phyloP scores from a whole-genome alignment of 331 rosid genomes.

The Erythrophleum ivorense region DNA sequence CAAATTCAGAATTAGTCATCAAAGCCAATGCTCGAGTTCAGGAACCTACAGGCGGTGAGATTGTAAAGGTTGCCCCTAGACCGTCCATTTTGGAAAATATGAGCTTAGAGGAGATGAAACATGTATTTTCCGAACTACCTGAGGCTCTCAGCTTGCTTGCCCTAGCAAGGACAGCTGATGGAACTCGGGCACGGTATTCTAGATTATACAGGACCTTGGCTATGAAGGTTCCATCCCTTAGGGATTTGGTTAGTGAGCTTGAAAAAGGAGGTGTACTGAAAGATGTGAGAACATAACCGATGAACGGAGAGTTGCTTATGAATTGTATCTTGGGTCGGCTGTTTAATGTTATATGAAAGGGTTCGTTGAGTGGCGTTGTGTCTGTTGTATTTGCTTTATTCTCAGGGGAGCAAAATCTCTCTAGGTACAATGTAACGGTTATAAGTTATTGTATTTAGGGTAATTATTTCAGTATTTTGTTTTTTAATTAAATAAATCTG shows the following conservation, averaged over 20 bases:
- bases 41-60: slow-evolving; percentile 94
- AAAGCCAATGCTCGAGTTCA: slow-evolving; percentile 92
- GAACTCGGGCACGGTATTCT: slow-evolving; percentile 91
- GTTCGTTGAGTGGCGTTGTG: slow-evolving; percentile 18
- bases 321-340: neutral
- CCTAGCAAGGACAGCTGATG: slow-evolving; percentile 93
- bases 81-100: slow-evolving; percentile 79
- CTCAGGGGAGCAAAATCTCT: slow-evolving; percentile 17
- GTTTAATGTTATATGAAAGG: neutral
- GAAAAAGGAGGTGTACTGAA: slow-evolving; percentile 80
- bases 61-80: slow-evolving; percentile 88
- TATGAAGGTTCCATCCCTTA: slow-evolving; percentile 86
- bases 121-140: slow-evolving; percentile 79
- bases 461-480: slow-evolving; percentile 19
- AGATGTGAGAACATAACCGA: slow-evolving; percentile 66
- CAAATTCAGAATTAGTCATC: slow-evolving; percentile 81
- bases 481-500: neutral
- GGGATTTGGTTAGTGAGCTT: slow-evolving; percentile 83
- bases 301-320: neutral
- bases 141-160: slow-evolving; percentile 98
- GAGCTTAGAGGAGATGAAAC: slow-evolving; percentile 90
- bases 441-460: slow-evolving; percentile 34
- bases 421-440: slow-evolving; percentile 34
- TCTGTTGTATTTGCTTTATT: slow-evolving; percentile 35
- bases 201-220: slow-evolving; percentile 89